Conservation (phyloP, 2,329 filamentous ascomycete species). For the Botrytis byssoidea region DNA sequence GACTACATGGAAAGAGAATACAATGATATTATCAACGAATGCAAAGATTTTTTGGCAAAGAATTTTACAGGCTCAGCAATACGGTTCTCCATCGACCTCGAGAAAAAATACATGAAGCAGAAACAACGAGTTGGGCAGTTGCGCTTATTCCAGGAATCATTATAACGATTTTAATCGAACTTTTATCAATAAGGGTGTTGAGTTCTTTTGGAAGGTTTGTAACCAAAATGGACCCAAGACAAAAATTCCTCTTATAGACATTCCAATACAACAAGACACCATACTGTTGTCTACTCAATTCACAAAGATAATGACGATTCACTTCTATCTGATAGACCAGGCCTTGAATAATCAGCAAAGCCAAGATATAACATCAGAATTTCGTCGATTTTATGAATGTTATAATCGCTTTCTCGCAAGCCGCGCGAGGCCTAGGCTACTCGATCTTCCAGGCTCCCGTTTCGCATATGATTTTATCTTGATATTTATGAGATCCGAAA, state of each 20-base stretch:
- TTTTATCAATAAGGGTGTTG: background rate
- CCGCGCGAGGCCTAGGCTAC: too few relatives aligned
- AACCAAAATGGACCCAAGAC: background rate
- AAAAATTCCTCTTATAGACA: background rate
- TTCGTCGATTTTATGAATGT: background rate
- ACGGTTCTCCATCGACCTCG: background rate
- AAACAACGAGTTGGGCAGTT: background rate
- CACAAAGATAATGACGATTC: background rate
- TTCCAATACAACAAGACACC: background rate
- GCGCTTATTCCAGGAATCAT: background rate
- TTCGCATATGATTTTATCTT: background rate
- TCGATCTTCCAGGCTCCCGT: background rate
- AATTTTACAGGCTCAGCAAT: background rate
- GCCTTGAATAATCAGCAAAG: background rate
- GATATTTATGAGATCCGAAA: accelerated
- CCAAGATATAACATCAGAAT: background rate
- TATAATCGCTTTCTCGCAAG: background rate
- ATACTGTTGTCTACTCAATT: background rate
- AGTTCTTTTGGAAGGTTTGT: background rate
- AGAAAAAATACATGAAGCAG: background rate
- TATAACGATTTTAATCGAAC: background rate
- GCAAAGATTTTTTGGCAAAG: background rate
- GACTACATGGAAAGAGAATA: constrained; percentile 8
- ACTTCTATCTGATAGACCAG: background rate
- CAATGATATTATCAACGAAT: background rate